Evolutionary conservation across 148 eudicot genomes (phyloP), one percentile per base, ranked within the genome.

Genomic region (Diospyros lotus): DNA sequence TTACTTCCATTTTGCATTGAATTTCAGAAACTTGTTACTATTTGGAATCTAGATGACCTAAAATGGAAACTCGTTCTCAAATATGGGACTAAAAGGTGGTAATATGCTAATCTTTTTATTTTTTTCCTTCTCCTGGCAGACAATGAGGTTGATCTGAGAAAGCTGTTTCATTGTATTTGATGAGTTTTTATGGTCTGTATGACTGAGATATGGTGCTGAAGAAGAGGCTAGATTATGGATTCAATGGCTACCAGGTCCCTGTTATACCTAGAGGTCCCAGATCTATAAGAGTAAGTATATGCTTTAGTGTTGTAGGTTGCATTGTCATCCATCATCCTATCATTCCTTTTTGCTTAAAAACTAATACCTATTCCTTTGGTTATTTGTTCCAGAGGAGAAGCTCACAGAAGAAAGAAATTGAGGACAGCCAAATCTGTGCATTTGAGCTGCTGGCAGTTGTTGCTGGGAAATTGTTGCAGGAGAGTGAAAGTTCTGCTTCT

Each of bases 401-500:
- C 13, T 79, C 77, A 50, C 80, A 54, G 66, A 92, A 86, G 85
- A 83, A 87, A 39, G 59, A 70, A 12, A 39, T 46, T 15, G 87
- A 77, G 74, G 85, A 83, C 51, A 76, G 78, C 79, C 83, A 84
- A 80, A 75, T 93, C n/a, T 87, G 92, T 77, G 92, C 99, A 42
- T 89, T 96, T 82, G 99, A 96, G 72, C 82, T 96, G 69, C 84
- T 96, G 75, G 99, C 99, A 58, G 84, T 98, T 66, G 98, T 96
- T 72, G 99, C 99, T 80, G 98, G 94, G 41, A 89, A 96, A 77
- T 79, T 96, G 83, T 79, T 96, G 73, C 88, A 83, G 82, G 99
- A 93, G 89, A 87, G 88, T 78, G 99, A 89, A 79, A 88, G 93
- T 80, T 93, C 98, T 76, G 88, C 90, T 80, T 92, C 94, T 42